These are phyloP conservation scores for Nyctanthes arbortristis DNA, from an alignment of 257 asterid genomes.

Conservation along the genomic window DNA sequence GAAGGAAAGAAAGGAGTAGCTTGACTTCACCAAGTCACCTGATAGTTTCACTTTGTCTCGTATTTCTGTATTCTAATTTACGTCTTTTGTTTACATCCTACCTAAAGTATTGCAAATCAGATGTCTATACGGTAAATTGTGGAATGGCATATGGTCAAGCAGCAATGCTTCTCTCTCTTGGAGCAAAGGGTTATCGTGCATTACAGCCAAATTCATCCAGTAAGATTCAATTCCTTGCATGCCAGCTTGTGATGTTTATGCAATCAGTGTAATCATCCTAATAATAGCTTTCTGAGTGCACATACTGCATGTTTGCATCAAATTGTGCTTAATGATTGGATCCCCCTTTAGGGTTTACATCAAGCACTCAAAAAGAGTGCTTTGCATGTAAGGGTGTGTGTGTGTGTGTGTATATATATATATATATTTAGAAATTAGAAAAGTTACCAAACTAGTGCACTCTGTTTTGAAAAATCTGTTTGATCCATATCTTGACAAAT, in stretches of 20 bases:
- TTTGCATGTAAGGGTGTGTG: background rate
- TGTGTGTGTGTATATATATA: background rate
- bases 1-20: background rate
- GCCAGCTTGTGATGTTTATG: slow-evolving; percentile 6
- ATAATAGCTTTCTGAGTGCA: slow-evolving; percentile 4
- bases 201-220: slow-evolving; percentile 75
- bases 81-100: slow-evolving; percentile 3
- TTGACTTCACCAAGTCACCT: background rate
- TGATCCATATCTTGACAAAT: background rate
- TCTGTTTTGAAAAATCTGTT: background rate
- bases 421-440: too few relatives aligned
- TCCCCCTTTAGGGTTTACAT: background rate
- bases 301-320: background rate
- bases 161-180: slow-evolving; percentile 87
- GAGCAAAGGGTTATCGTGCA: slow-evolving; percentile 81
- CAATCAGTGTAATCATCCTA: slow-evolving; percentile 6
- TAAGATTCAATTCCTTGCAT: slow-evolving; percentile 37
- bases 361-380: background rate
- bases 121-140: slow-evolving; percentile 77
- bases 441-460: too few relatives aligned
- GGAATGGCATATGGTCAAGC: slow-evolving; percentile 97
- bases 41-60: background rate
- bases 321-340: background rate
- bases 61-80: slow-evolving; percentile 13
- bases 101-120: slow-evolving; percentile 67